phyloP scores from a whole-genome alignment of 176 grass and related monocot species.

The Eragrostis curvula region DNA sequence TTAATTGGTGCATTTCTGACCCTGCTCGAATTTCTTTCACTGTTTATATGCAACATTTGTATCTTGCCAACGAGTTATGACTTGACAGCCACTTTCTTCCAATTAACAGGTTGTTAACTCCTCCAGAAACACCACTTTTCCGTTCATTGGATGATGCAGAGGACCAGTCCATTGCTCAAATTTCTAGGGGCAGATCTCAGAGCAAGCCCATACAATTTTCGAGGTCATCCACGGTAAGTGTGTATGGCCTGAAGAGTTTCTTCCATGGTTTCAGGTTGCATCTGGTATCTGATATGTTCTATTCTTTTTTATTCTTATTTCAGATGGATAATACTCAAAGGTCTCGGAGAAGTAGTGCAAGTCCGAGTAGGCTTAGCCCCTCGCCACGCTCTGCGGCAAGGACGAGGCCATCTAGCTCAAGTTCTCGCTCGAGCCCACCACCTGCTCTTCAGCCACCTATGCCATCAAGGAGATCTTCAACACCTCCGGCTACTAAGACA shows the following conservation, averaged over 20 bases:
- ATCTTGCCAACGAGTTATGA: conserved; percentile 15
- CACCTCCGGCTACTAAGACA: conserved; percentile 64
- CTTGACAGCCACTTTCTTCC: conserved; percentile 10
- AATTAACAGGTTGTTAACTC: conserved; percentile 84
- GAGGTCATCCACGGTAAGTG: conserved; percentile 69
- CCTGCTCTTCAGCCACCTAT: conserved; percentile 47
- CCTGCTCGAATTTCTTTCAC: not conserved
- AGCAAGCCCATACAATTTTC: conserved; percentile 68
- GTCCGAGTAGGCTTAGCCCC: conserved; percentile 78
- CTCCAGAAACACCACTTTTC: conserved; percentile 93
- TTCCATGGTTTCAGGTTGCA: conserved; percentile 10
- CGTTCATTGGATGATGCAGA: conserved; percentile 82
- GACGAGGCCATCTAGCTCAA: conserved; percentile 69
- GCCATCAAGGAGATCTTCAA: conserved; percentile 55
- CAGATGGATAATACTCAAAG: conserved; percentile 73
- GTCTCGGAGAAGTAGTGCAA: conserved; percentile 83
- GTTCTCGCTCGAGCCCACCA: conserved; percentile 72
- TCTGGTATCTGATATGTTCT: conserved; percentile 15
- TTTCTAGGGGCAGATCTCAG: conserved; percentile 73
- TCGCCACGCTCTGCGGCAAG: conserved; percentile 64
- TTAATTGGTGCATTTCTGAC: not conserved
- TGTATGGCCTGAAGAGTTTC: conserved; percentile 16
- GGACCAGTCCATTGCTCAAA: conserved; percentile 43
- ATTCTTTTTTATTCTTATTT: conserved; percentile 22
- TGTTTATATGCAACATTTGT: not conserved